Percentiles rank a stretch among this genome's conserved stretches.
Evolutionary conservation across 106 monocot genomes (phyloP).

Genomic region (Hemerocallis citrina): DNA sequence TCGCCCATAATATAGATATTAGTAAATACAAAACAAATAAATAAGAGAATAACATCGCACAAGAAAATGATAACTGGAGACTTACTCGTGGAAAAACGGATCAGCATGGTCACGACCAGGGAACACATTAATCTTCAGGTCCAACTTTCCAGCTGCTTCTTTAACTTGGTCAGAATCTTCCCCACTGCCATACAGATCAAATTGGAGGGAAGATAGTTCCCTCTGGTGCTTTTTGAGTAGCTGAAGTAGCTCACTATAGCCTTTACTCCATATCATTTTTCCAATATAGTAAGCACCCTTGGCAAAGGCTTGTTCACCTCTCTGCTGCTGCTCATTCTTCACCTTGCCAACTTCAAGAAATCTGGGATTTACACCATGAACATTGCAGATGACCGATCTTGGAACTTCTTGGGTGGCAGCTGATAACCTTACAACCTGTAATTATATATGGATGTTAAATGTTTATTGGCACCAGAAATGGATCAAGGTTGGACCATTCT

Average conservation of each 20-base stretch:
- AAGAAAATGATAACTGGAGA: neutral
- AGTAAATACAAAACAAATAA: no score
- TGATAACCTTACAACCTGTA: conserved; percentile 84
- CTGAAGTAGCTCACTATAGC: conserved; percentile 75
- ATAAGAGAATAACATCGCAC: no score
- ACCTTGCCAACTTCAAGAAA: conserved; percentile 69
- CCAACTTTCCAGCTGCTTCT: conserved; percentile 35
- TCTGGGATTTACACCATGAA: conserved; percentile 95
- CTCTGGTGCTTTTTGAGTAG: conserved; percentile 45
- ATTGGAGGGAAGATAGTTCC: conserved; percentile 41
- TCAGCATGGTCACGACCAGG: conserved; percentile 90
- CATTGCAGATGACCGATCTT: conserved; percentile 84
- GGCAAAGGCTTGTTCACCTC: conserved; percentile 35
- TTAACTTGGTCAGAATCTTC: conserved; percentile 65
- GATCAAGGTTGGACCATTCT: no score
- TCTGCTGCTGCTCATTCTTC: conserved; percentile 34
- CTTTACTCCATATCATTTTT: conserved; percentile 93
- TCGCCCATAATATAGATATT: no score
- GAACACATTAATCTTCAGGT: conserved; percentile 37
- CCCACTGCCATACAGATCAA: conserved; percentile 84
- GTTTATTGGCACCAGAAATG: no score
- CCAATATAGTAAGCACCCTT: conserved; percentile 82
- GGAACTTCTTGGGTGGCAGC: conserved; percentile 90
- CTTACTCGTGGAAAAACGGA: conserved; percentile 78
- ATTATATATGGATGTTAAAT: neutral